Evolutionary conservation across 2,329 filamentous ascomycete genomes (phyloP), one percentile per base, ranked within the genome.

Genomic region (Tolypocladium guangdongense): DNA sequence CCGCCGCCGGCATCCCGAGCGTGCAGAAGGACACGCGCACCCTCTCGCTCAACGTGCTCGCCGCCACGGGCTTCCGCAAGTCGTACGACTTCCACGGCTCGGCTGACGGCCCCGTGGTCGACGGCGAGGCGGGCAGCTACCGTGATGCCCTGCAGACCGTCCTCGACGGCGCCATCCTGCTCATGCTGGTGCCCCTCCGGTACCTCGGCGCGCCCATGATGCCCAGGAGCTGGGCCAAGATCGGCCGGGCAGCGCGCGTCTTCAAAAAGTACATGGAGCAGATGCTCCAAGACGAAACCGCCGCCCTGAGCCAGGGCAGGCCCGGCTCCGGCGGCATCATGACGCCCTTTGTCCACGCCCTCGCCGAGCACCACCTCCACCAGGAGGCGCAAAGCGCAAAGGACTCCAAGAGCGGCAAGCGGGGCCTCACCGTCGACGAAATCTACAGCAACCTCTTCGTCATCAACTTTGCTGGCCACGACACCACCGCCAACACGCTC

Each of bases 401-500:
- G 22, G 55, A 27, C 27, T 27, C 27, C 27, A 27, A 27, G 27
- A 27, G 27, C 27, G 27, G 27, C 27, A 27, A 27, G 27, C 27
- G 27, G 27, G 27, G 64, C 12, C 63, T 71, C 35, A 72, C 62
- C 0, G 68, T 72, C 47, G 55, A 57, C 0, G 76, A 80, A 54
- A 71, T 80, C 7, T 73, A 73, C 41, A 74, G 76, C 16, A 78
- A 78, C 47, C 62, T 77, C 48, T 76, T 75, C 51, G 63, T 73
- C 1, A 69, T 77, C 56, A 77, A 74, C 49, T 66, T 78, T 50
- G 76, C 77, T 0, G 77, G 77, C 0, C 74, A 78, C 54, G 76
- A 80, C 54, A 78, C 76, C 0, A 76, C 75, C 0, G 73, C 76
- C 0, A 70, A 74, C 32, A 71, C 71, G 0, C 59, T 78, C 7